These are phyloP conservation scores for Kwoniella shandongensis DNA, from an alignment of 768 basidiomycete species.

Conservation along the genomic window DNA sequence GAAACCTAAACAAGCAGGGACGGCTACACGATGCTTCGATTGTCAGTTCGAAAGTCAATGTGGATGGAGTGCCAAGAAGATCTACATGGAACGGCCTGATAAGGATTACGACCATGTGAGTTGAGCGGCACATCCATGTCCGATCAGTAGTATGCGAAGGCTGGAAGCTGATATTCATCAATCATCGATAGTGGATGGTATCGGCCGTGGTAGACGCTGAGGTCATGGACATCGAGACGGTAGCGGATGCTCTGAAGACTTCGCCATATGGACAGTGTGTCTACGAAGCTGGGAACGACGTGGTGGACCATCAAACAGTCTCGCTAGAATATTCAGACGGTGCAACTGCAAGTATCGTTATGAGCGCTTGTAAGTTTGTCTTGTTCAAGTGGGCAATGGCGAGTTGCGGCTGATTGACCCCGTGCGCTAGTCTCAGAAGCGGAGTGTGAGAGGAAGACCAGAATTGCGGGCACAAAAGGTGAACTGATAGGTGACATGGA, in stretches of 20 bases:
- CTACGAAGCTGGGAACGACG: constrained; percentile 78
- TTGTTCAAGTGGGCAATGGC: too few species aligned
- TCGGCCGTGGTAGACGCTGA: constrained; percentile 65
- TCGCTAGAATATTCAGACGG: constrained; percentile 80
- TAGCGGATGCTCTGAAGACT: constrained; percentile 65
- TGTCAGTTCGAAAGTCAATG: constrained; percentile 67
- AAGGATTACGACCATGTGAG: neutral
- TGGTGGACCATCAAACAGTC: constrained; percentile 81
- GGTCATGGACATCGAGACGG: constrained; percentile 80
- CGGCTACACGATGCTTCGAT: constrained; percentile 62
- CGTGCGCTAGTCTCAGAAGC: constrained; percentile 56
- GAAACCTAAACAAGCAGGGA: constrained; percentile 33
- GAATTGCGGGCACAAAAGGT: constrained; percentile 78
- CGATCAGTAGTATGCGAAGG: constrained; percentile 62
- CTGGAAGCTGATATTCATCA: too few species aligned
- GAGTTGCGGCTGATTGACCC: neutral
- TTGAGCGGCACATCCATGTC: too few species aligned
- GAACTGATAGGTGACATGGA: constrained; percentile 82
- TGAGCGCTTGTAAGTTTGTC: constrained; percentile 64
- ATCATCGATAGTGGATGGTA: too few species aligned
- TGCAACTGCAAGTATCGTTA: constrained; percentile 77
- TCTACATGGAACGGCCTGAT: constrained; percentile 74
- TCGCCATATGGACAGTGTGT: constrained; percentile 72
- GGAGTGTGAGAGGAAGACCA: constrained; percentile 74
- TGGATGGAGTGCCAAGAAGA: constrained; percentile 68